Evolutionary conservation across 2,329 filamentous ascomycete species (phyloP).

Genomic region (Knufia fluminis): DNA sequence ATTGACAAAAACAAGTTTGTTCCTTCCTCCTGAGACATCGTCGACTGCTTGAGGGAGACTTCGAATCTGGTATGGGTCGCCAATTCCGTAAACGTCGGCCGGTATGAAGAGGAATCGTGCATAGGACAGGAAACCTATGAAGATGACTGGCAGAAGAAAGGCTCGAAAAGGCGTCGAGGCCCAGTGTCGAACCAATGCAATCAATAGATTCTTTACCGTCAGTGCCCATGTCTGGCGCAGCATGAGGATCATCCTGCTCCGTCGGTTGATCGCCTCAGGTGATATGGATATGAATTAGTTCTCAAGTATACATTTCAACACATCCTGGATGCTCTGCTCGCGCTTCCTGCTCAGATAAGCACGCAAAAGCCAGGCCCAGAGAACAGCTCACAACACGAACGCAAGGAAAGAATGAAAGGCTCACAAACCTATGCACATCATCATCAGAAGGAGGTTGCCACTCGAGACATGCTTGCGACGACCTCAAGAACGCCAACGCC

Average conservation of each 20-base stretch:
- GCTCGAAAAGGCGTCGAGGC: constrained; percentile 47
- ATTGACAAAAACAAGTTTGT: constrained; percentile 70
- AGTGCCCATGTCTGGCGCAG: constrained; percentile 47
- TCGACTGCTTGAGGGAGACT: constrained; percentile 56
- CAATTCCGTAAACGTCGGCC: constrained; percentile 66
- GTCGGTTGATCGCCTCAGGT: too few relatives aligned
- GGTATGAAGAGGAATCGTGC: constrained; percentile 77
- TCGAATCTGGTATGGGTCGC: constrained; percentile 50
- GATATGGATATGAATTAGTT: too few relatives aligned
- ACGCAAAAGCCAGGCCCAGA: too few relatives aligned
- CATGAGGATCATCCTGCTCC: constrained; percentile 29
- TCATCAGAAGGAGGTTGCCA: too few relatives aligned
- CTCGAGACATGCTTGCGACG: too few relatives aligned
- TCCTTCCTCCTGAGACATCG: constrained; percentile 48
- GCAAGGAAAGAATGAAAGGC: too few relatives aligned
- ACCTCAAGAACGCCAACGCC: too few relatives aligned
- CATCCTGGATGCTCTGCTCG: too few relatives aligned
- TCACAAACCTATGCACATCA: too few relatives aligned
- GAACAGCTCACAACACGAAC: too few relatives aligned
- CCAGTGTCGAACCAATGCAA: constrained; percentile 45
- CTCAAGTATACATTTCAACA: too few relatives aligned
- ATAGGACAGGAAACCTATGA: constrained; percentile 47
- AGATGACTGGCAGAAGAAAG: constrained; percentile 48
- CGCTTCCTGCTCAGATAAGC: too few relatives aligned
- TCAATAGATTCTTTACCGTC: constrained; percentile 48